Evolutionary conservation across 176 grass and related monocot genomes (phyloP), one percentile per base, ranked within the genome.

Genomic region (Raddia distichophylla): DNA sequence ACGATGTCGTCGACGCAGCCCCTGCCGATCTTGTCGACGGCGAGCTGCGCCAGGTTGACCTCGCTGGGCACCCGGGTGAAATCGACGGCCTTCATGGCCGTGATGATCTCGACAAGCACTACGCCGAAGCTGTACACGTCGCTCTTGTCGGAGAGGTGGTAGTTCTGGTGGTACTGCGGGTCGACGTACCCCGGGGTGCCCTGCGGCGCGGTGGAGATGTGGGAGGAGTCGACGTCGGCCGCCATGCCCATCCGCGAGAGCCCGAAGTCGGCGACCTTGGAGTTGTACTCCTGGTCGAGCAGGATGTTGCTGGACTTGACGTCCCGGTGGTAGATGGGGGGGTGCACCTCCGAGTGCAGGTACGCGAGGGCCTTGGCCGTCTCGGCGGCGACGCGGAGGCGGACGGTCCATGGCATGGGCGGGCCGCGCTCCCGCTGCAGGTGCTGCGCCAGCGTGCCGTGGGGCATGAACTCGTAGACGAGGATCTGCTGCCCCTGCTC

Each of bases 111-210:
- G 20, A 90, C 74, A 0, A 90, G 83, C n/a, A 99, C 96, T 9
- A 99, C 96, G 37, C 96, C 96, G 75, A 99, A 99, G 82, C 96
- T 99, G 85, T 99, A 99, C 3, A 99, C 96, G 84, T 99, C 96
- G 70, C 96, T 95, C 84, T 95, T 95, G 73, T 95, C 93, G 37
- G 91, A 91, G 54, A 99, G 87, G 75, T 99, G 96, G 81, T 95
- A 99, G 68, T 84, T 86, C 82, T 95, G 93, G 83, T 93, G 96
- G 80, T 95, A 99, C 70, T 95, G 83, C 47, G 96, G 96, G 81
- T 99, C 96, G 18, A 99, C 75, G 75, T 99, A 99, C n/a, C 96
- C 96, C 0, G 88, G 90, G 8, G 96, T 99, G 72, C 96, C 96
- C 89, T 91, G 86, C 82, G 86, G 86, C 71, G 82, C 78, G 1